phyloP scores from a whole-genome alignment of 306 rosid genomes.

The Senna siamea region DNA sequence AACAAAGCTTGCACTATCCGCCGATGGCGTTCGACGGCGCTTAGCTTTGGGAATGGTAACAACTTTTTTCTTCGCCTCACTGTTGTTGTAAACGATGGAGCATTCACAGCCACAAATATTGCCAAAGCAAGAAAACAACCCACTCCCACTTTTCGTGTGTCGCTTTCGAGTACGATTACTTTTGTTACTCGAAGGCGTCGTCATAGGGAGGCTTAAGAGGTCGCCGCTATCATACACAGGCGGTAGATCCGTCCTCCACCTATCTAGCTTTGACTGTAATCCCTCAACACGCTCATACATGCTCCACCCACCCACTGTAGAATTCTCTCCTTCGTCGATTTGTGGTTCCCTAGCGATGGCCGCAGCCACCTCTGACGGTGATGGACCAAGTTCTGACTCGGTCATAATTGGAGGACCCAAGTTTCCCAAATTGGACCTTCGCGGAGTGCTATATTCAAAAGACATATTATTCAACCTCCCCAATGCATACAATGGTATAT shows the following conservation, averaged over 20 bases:
- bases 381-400: constrained; percentile 86
- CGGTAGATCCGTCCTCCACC: constrained; percentile 75
- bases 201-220: constrained; percentile 35
- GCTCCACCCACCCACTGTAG: constrained; percentile 69
- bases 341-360: constrained; percentile 53
- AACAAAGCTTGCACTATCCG: constrained; percentile 37
- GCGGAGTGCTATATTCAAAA: constrained; percentile 61
- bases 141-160: constrained; percentile 53
- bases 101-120: constrained; percentile 77
- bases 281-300: constrained; percentile 78
- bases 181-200: constrained; percentile 3
- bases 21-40: constrained; percentile 51
- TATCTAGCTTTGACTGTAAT: constrained; percentile 68
- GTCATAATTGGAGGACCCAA: constrained; percentile 44
- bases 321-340: constrained; percentile 56
- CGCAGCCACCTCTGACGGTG: constrained; percentile 88
- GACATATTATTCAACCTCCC: constrained; percentile 29
- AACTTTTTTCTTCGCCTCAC: constrained; percentile 34
- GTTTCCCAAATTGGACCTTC: constrained; percentile 54
- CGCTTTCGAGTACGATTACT: constrained; percentile 42
- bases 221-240: constrained; percentile 75
- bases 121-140: constrained; percentile 85
- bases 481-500: constrained; percentile 36
- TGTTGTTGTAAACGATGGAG: constrained; percentile 73
- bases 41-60: background rate